Conservation (phyloP, 2,329 filamentous ascomycete species). For the Exophiala bonariae region DNA sequence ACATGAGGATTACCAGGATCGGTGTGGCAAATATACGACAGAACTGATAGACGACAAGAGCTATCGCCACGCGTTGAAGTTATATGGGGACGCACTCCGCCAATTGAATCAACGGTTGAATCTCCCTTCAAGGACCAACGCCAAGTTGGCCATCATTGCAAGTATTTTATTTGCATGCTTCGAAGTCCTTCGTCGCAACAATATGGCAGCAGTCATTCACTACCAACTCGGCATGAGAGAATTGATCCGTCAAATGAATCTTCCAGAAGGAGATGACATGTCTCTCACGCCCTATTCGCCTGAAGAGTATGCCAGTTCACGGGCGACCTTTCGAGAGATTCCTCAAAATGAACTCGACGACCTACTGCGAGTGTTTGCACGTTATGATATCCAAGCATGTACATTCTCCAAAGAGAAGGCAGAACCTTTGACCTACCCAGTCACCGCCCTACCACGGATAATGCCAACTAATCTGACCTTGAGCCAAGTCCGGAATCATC, state of each 20-base stretch:
- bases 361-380: constrained; percentile 29
- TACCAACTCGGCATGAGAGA: constrained; percentile 29
- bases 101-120: constrained; percentile 49
- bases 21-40: constrained; percentile 26
- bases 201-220: constrained; percentile 30
- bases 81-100: constrained; percentile 60
- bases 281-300: constrained; percentile 16
- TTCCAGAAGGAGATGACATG: constrained; percentile 30
- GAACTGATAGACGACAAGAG: constrained; percentile 54
- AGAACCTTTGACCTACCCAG: constrained; percentile 19
- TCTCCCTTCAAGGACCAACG: constrained; percentile 44
- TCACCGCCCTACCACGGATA: constrained; percentile 19
- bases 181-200: constrained; percentile 43
- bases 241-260: constrained; percentile 28
- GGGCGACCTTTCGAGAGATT: constrained; percentile 22
- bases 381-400: constrained; percentile 31
- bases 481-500: constrained; percentile 26
- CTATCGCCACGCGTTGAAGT: constrained; percentile 50
- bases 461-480: constrained; percentile 25
- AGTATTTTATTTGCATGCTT: constrained; percentile 68
- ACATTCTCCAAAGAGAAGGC: constrained; percentile 28
- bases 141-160: constrained; percentile 61
- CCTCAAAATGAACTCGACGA: constrained; percentile 29
- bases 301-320: constrained; percentile 3
- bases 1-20: constrained; percentile 52